Evolutionary conservation across 331 rosid genomes (phyloP).

Genomic region (Malus hybrid): DNA sequence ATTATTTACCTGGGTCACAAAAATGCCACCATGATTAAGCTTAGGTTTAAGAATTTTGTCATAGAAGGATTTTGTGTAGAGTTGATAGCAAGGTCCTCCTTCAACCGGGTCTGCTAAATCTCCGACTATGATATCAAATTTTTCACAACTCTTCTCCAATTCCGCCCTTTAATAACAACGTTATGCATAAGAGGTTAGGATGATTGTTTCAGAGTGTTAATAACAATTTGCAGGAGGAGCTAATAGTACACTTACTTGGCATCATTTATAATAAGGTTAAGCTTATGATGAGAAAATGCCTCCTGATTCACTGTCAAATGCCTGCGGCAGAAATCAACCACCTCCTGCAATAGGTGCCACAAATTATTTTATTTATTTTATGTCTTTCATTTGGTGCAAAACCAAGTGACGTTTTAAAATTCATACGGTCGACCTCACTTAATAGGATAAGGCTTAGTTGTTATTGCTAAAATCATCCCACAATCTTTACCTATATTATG

Average conservation of each 20-base stretch:
- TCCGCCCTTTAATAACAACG: slow-evolving; percentile 37
- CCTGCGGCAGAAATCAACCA: slow-evolving; percentile 68
- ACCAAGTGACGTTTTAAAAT: too few species aligned
- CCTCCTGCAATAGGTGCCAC: slow-evolving; percentile 42
- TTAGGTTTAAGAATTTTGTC: slow-evolving; percentile 63
- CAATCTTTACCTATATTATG: too few species aligned
- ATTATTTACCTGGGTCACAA: slow-evolving; percentile 70
- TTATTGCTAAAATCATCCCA: too few species aligned
- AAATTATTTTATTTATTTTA: too few species aligned
- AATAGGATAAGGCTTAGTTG: too few species aligned
- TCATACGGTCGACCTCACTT: too few species aligned
- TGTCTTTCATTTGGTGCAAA: too few species aligned
- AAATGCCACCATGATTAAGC: slow-evolving; percentile 72
- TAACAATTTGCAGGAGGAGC: too few species aligned
- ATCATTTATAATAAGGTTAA: slow-evolving; percentile 79
- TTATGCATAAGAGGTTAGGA: too few species aligned
- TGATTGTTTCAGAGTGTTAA: too few species aligned
- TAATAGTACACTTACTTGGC: slow-evolving; percentile 49
- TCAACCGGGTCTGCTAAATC: slow-evolving; percentile 92
- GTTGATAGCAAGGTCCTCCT: slow-evolving; percentile 92
- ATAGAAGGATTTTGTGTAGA: slow-evolving; percentile 81
- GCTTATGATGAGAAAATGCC: slow-evolving; percentile 63
- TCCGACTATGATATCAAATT: slow-evolving; percentile 75
- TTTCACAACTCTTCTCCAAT: slow-evolving; percentile 55
- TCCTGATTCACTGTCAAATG: slow-evolving; percentile 57